Conservation (phyloP, 2,329 filamentous ascomycete genomes). For the Trichoderma gracile region DNA sequence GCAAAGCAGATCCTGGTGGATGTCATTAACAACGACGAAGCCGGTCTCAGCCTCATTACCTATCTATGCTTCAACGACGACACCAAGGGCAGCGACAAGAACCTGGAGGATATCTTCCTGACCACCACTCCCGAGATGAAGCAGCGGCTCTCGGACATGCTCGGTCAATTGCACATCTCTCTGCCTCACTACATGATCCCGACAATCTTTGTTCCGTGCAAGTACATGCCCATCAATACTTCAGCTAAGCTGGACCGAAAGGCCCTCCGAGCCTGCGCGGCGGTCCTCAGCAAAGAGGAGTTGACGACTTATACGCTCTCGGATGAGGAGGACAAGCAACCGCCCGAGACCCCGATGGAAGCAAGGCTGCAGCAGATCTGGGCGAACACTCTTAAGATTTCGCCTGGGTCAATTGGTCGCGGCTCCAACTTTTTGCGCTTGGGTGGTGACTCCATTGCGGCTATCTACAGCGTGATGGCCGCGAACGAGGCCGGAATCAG, state of each 20-base stretch:
- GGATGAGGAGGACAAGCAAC: background rate
- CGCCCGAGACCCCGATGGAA: slow-evolving; percentile 9
- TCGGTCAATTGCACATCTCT: slow-evolving; percentile 7
- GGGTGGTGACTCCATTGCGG: slow-evolving; percentile 25
- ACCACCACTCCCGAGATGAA: background rate
- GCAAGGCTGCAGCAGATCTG: slow-evolving; percentile 16
- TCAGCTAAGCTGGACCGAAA: slow-evolving; percentile 30
- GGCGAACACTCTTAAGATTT: slow-evolving; percentile 13
- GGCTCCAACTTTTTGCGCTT: slow-evolving; percentile 24
- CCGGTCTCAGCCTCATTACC: background rate
- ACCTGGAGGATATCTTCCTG: slow-evolving; percentile 20
- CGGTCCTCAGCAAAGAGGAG: background rate
- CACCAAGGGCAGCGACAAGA: background rate
- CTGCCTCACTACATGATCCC: slow-evolving; percentile 31
- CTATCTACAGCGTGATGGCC: background rate
- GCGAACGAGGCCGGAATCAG: no score
- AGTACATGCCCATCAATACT: slow-evolving; percentile 27
- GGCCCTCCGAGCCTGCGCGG: background rate
- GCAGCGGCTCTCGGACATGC: slow-evolving; percentile 21
- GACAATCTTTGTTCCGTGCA: slow-evolving; percentile 27
- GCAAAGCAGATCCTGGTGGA: slow-evolving; percentile 15
- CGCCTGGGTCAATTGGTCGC: slow-evolving; percentile 7
- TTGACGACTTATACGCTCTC: slow-evolving; percentile 4
- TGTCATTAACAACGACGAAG: background rate
- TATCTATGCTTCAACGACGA: slow-evolving; percentile 6